Conservation (phyloP, 768 basidiomycete species). For the Rhodotorula toruloides region DNA sequence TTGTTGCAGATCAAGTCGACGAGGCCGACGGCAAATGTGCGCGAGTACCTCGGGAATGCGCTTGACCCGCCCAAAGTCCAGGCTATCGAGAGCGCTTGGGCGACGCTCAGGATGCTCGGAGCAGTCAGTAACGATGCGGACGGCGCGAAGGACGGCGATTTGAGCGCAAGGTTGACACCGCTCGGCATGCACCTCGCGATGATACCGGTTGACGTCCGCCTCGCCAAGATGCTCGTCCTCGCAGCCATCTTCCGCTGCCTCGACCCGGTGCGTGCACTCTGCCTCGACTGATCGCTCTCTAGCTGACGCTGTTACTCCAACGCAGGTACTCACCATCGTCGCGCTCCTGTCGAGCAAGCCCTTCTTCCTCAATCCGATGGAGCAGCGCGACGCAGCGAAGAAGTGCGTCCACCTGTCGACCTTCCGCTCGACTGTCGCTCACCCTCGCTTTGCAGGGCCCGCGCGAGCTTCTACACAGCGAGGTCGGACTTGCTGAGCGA, state of each 20-base stretch:
- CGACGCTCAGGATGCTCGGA: constrained; percentile 67
- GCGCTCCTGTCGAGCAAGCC: constrained; percentile 82
- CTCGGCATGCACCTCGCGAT: constrained; percentile 75
- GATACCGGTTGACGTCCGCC: constrained; percentile 79
- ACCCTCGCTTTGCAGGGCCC: constrained; percentile 56
- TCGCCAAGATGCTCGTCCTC: constrained; percentile 90
- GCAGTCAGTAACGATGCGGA: constrained; percentile 60
- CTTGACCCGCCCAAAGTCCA: constrained; percentile 74
- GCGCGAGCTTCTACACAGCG: constrained; percentile 61
- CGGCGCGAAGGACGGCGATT: constrained; percentile 37
- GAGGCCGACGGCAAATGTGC: constrained; percentile 70
- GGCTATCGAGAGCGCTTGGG: constrained; percentile 72
- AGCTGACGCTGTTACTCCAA: background rate
- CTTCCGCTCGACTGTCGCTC: background rate
- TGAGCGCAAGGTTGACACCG: constrained; percentile 60
- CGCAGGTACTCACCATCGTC: constrained; percentile 63
- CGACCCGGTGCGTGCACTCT: constrained; percentile 51
- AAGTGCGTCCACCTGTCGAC: constrained; percentile 51
- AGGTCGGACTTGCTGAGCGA: constrained; percentile 84
- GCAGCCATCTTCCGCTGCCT: constrained; percentile 77
- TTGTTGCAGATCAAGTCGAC: constrained; percentile 75
- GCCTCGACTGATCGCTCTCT: background rate
- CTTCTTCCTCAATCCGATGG: constrained; percentile 72
- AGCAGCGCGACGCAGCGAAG: constrained; percentile 73
- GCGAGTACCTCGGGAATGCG: constrained; percentile 66